Evolutionary conservation across 495 filamentous ascomycete genomes (phyloP).

Genomic region (Talaromyces ruber): DNA sequence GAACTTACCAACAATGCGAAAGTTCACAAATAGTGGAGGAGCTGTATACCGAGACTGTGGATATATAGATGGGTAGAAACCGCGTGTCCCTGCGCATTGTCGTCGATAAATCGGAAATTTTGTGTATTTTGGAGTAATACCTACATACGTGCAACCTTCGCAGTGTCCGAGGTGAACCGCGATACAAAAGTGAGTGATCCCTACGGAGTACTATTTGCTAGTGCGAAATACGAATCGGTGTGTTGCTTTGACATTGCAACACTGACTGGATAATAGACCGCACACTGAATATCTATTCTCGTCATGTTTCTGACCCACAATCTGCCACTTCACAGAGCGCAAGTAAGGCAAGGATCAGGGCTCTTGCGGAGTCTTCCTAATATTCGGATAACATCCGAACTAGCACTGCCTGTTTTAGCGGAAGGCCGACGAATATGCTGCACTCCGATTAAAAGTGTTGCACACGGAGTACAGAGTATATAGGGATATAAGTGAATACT

Average conservation of each 20-base stretch:
- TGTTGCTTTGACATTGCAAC: background rate
- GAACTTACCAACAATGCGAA: background rate
- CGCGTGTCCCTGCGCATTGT: background rate
- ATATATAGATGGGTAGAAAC: background rate
- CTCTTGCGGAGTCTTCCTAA: background rate
- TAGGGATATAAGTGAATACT: background rate
- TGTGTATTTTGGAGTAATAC: background rate
- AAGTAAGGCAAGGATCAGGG: background rate
- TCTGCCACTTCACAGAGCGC: background rate
- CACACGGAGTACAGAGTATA: background rate
- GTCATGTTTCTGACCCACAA: background rate
- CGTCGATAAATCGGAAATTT: background rate
- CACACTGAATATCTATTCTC: background rate
- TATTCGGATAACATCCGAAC: background rate
- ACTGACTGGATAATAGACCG: background rate
- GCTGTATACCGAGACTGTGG: background rate
- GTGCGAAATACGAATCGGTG: background rate
- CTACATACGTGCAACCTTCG: background rate
- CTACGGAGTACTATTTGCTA: background rate
- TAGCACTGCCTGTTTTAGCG: background rate
- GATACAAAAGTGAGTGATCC: background rate
- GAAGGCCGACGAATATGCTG: background rate
- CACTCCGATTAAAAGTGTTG: background rate
- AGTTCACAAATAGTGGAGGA: too few relatives aligned
- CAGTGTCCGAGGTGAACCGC: background rate